Conservation (phyloP, 805 yeast species). For the Vanderwaltozyma polyspora region DNA sequence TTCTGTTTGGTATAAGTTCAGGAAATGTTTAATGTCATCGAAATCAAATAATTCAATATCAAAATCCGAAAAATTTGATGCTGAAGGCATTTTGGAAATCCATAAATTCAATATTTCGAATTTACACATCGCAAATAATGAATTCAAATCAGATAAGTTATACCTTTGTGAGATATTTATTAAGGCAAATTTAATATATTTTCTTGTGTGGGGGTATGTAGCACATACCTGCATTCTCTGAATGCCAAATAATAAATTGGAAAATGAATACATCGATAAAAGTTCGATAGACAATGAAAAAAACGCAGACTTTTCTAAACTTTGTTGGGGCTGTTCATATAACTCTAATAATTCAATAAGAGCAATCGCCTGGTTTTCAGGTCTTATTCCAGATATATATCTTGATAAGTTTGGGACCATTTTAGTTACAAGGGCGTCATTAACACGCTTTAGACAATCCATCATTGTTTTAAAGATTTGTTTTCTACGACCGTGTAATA, state of each 20-base stretch:
- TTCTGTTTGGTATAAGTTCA: constrained; percentile 9
- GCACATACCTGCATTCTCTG: constrained; percentile 8
- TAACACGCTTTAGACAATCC: constrained; percentile 11
- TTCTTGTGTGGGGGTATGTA: constrained; percentile 8
- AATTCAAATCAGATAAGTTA: constrained; percentile 1
- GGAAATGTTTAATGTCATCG: constrained; percentile 6
- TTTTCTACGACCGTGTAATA: constrained; percentile 21
- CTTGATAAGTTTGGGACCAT: constrained; percentile 5
- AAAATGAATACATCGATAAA: constrained; percentile 15
- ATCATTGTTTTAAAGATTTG: constrained; percentile 14
- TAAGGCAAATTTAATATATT: constrained; percentile 11
- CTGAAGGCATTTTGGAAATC: constrained; percentile 4
- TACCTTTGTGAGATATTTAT: constrained; percentile 3
- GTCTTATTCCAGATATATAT: constrained; percentile 17
- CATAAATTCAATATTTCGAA: constrained; percentile 14
- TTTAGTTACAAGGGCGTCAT: constrained; percentile 3
- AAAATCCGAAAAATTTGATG: constrained; percentile 6
- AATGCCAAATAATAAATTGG: constrained; percentile 10
- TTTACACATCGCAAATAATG: constrained; percentile 17
- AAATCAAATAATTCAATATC: constrained; percentile 15
- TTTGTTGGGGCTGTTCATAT: constrained; percentile 15
- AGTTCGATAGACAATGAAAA: constrained; percentile 12
- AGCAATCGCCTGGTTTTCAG: constrained; percentile 19
- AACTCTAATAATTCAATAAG: constrained; percentile 20
- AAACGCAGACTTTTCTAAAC: constrained; percentile 21